phyloP scores from a whole-genome alignment of 108 stramenopile genomes.

The Aurantiochytrium sp. region DNA sequence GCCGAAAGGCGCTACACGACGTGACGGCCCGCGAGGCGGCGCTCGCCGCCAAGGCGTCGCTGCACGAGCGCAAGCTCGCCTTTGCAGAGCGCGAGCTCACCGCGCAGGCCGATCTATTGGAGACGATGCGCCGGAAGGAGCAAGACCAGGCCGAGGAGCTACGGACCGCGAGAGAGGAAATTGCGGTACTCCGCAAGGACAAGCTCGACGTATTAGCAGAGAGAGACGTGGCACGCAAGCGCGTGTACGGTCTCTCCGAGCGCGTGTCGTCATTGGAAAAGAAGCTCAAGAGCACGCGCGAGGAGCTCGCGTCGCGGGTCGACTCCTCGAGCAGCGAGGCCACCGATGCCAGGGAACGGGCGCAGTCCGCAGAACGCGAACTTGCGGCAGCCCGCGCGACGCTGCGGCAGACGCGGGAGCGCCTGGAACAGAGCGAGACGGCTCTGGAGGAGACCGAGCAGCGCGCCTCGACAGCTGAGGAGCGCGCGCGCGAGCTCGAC shows the following conservation, averaged over 20 bases:
- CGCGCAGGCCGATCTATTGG: not conserved
- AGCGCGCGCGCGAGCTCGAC: not conserved
- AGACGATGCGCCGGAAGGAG: not conserved
- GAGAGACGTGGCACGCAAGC: not conserved
- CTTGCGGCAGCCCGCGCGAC: not conserved
- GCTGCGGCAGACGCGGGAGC: not conserved
- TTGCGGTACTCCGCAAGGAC: not conserved
- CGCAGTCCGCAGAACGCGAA: not conserved
- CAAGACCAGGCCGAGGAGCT: not conserved
- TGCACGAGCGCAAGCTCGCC: not conserved
- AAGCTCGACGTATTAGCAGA: not conserved
- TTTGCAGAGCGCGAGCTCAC: slow-evolving; percentile 11
- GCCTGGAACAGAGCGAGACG: not conserved
- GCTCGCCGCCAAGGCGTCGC: not conserved
- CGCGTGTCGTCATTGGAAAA: not conserved
- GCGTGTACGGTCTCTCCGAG: not conserved
- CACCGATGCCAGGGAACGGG: not conserved
- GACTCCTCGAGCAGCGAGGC: not conserved
- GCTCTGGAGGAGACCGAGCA: not conserved
- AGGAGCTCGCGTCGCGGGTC: not conserved
- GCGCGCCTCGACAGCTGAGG: not conserved
- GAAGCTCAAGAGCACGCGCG: not conserved
- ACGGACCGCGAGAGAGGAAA: not conserved
- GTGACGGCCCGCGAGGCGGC: not conserved
- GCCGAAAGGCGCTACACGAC: not conserved